A percentile compares a stretch with the other conserved stretches of the same genome.
phyloP scores from a whole-genome alignment of 345 rosid genomes.

The Brassica rapa region DNA sequence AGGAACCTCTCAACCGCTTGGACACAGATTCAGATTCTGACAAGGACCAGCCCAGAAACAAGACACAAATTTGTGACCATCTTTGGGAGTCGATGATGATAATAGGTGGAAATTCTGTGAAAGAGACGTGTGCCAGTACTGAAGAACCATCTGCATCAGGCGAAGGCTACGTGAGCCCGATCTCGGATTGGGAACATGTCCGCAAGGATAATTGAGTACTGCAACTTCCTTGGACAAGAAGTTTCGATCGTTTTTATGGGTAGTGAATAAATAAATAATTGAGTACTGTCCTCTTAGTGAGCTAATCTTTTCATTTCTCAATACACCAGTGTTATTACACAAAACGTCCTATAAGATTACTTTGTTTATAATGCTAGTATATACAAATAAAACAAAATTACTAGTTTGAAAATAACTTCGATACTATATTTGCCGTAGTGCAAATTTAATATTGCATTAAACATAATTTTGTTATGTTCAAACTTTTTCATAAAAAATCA shows the following conservation, averaged over 20 bases:
- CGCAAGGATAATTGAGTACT: slow-evolving; percentile 50
- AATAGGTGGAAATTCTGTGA: background rate
- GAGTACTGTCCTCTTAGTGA: too few species aligned
- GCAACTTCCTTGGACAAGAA: slow-evolving; percentile 6
- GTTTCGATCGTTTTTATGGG: slow-evolving; percentile 8
- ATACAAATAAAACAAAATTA: too few species aligned
- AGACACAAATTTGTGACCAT: slow-evolving; percentile 4
- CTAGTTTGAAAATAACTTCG: too few species aligned
- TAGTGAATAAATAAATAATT: slow-evolving; percentile 12
- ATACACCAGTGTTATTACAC: too few species aligned
- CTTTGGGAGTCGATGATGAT: slow-evolving; percentile 17
- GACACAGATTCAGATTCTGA: slow-evolving; percentile 25
- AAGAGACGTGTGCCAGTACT: slow-evolving; percentile 1
- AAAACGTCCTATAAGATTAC: too few species aligned
- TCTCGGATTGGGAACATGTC: slow-evolving; percentile 84
- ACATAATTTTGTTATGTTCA: too few species aligned
- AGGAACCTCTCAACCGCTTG: slow-evolving; percentile 24
- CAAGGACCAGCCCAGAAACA: slow-evolving; percentile 8
- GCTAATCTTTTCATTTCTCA: too few species aligned
- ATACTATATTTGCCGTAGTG: too few species aligned
- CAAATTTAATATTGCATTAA: too few species aligned
- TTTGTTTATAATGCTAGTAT: too few species aligned
- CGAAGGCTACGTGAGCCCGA: slow-evolving; percentile 43
- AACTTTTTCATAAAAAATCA: too few species aligned
- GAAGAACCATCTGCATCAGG: slow-evolving; percentile 32